Base-by-base conservation (phyloP, 2,329 filamentous ascomycete genomes). In the Penicillium sp. region DNA sequence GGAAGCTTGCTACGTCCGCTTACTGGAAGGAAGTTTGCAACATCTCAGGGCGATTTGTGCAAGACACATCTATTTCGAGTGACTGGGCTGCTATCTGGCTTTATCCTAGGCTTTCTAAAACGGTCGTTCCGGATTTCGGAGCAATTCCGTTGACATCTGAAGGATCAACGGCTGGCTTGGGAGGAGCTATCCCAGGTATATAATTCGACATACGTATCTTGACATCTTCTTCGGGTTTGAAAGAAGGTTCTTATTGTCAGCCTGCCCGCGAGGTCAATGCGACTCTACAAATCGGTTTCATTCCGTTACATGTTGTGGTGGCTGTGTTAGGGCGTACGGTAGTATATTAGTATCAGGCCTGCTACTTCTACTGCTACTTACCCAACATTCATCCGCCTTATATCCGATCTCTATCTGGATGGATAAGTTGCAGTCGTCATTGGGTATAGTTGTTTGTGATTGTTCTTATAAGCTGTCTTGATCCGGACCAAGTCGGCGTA, bases 261-360 rank as follows among this genome's bases (percentile, higher is more conserved):
- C 40, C 33, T 21, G 40, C 18, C n/a, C 21, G n/a, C n/a, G 40
- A 42, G 40, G 40, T 18, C n/a, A 42, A 21, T 42, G 35, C 35
- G 35, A 40, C 35, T 40, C 3, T 18, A 40, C 14, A 18, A 40
- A 40, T 18, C 35, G 40, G 40, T 21, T n/a, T 11, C 16, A 42
- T 20, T 42, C n/a, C n/a, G 26, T 52, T 35, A 52, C 40, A 33
- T 52, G 38, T 3, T 9, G 48, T 52, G 50, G 50, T 52, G 40
- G 50, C 50, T 45, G 40, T 52, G 26, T 52, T 52, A 45, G 50
- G 50, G 40, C 50, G 30, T 45, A n/a, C 40, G 38, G 42, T 33
- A 21, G 18, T 52, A 16, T 28, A 45, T 33, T 52, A 45, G 16
- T 45, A 52, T 21, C 3, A n/a, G 18, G 20, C 9, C n/a, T 40